These are phyloP conservation scores for Ceratocystis cubensis DNA, from an alignment of 2,329 filamentous ascomycete genomes.

Conservation along the genomic window DNA sequence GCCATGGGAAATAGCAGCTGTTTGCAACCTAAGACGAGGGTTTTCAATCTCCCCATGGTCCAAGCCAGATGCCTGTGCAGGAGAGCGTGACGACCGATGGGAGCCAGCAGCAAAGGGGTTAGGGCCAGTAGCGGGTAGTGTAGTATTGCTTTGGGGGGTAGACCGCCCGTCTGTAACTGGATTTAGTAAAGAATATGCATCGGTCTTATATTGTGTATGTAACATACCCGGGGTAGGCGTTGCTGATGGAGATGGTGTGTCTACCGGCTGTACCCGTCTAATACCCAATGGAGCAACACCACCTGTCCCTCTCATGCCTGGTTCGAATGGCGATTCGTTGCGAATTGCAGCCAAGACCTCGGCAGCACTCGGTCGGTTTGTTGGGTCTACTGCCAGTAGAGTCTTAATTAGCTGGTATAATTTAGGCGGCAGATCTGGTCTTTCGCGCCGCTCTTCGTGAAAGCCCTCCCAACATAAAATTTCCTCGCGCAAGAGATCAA, in stretches of 20 bases:
- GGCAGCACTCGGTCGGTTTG: slow-evolving; percentile 66
- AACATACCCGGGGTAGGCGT: slow-evolving; percentile 14
- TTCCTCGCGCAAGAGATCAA: slow-evolving; percentile 72
- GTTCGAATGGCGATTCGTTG: slow-evolving; percentile 44
- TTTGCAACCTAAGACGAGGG: slow-evolving; percentile 23
- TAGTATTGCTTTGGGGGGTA: not conserved
- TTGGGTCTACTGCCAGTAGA: slow-evolving; percentile 64
- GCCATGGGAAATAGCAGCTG: slow-evolving; percentile 4
- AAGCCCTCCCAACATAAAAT: slow-evolving; percentile 84
- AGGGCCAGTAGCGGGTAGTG: slow-evolving; percentile 5
- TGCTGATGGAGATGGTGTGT: slow-evolving; percentile 11
- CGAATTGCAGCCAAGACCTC: slow-evolving; percentile 74
- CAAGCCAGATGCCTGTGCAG: not conserved
- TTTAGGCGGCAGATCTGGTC: slow-evolving; percentile 72
- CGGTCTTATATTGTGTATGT: slow-evolving; percentile 23
- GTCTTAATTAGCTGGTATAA: slow-evolving; percentile 75
- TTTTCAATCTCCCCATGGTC: slow-evolving; percentile 26
- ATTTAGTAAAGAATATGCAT: not conserved
- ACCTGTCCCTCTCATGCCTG: slow-evolving; percentile 18
- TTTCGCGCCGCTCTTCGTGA: slow-evolving; percentile 57
- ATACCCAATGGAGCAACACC: slow-evolving; percentile 6
- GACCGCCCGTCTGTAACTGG: not conserved
- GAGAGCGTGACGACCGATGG: not conserved
- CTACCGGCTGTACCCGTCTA: slow-evolving; percentile 16
- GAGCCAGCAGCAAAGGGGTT: not conserved